phyloP scores from a whole-genome alignment of 495 filamentous ascomycete species.

The Penicillium canescens region DNA sequence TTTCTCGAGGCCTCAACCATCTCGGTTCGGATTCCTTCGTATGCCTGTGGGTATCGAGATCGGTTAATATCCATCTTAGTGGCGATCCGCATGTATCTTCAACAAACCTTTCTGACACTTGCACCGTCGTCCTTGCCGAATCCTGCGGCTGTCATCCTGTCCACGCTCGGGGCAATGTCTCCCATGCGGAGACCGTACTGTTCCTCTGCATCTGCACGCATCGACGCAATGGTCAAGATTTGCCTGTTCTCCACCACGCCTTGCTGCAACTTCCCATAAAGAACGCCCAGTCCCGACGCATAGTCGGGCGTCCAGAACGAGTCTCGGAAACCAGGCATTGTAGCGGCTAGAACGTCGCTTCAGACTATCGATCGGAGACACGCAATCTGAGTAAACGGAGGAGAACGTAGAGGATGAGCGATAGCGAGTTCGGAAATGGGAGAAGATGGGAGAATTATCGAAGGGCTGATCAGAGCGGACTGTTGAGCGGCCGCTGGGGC shows the following conservation, averaged over 20 bases:
- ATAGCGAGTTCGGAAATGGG: slow-evolving; percentile 1
- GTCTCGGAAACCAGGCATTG: slow-evolving; percentile 85
- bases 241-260: slow-evolving; percentile 94
- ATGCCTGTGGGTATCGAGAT: slow-evolving; percentile 60
- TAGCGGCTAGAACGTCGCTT: slow-evolving; percentile 17
- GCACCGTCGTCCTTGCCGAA: slow-evolving; percentile 94
- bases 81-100: background rate
- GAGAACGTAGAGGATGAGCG: background rate
- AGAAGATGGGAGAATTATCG: background rate
- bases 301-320: slow-evolving; percentile 97
- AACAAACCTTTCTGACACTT: slow-evolving; percentile 83
- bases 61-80: slow-evolving; percentile 7
- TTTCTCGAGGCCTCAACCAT: slow-evolving; percentile 90
- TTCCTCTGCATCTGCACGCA: slow-evolving; percentile 97
- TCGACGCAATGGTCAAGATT: slow-evolving; percentile 81
- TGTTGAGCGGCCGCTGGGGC: slow-evolving; percentile 5
- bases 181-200: slow-evolving; percentile 77
- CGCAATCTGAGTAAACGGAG: background rate
- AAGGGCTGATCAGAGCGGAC: slow-evolving; percentile 2
- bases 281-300: slow-evolving; percentile 87
- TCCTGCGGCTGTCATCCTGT: slow-evolving; percentile 72
- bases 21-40: slow-evolving; percentile 90
- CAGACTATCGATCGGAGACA: background rate
- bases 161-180: slow-evolving; percentile 80
- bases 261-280: slow-evolving; percentile 97